phyloP scores from a whole-genome alignment of 805 yeast genomes.

The Jamesozyma gamospora region DNA sequence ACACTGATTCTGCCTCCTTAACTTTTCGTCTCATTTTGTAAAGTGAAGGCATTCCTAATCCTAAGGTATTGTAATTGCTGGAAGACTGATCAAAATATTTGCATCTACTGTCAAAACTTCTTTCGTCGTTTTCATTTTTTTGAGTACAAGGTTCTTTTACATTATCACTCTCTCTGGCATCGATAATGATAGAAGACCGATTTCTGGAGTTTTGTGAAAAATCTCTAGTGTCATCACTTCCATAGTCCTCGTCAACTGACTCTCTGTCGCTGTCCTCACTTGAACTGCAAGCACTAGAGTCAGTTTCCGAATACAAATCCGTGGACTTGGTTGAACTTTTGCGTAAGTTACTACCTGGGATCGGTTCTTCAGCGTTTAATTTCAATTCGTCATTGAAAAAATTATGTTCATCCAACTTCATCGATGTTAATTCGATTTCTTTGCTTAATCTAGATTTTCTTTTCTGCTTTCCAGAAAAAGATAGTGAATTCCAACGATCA shows the following conservation, averaged over 20 bases:
- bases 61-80: constrained; percentile 15
- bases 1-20: constrained; percentile 13
- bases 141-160: constrained; percentile 1
- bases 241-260: not conserved
- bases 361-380: no score
- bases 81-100: no score
- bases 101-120: not conserved
- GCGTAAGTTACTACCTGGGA: not conserved
- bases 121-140: constrained; percentile 6
- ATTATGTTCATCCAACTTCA: no score
- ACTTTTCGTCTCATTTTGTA: constrained; percentile 22
- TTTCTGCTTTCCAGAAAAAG: constrained; percentile 8
- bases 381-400: no score
- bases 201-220: constrained; percentile 5
- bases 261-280: not conserved
- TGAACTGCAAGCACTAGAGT: not conserved
- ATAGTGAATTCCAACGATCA: constrained; percentile 5
- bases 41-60: constrained; percentile 23
- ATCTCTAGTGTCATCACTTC: not conserved
- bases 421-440: constrained; percentile 10
- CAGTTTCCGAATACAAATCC: not conserved
- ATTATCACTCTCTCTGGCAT: constrained; percentile 9
- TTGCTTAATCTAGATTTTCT: constrained; percentile 23
- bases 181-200: constrained; percentile 5
- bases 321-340: not conserved